Base-by-base conservation (phyloP, 2,329 filamentous ascomycete genomes). In the Xylaria sp. region DNA sequence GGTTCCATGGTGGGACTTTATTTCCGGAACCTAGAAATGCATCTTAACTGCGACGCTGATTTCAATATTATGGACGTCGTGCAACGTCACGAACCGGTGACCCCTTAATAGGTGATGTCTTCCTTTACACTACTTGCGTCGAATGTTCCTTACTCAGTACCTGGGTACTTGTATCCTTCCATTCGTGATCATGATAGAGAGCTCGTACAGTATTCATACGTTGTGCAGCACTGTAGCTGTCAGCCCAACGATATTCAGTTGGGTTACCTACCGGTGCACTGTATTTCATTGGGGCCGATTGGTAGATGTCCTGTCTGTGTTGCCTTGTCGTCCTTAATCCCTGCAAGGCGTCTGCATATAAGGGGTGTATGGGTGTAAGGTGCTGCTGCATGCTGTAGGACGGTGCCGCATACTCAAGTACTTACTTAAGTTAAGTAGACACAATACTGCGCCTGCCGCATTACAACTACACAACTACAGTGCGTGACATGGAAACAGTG, bases 41-140 rank as follows among this genome's bases (percentile, higher is more conserved):
- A 13, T 23, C 18, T 23, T 23, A 23, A 48, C 46, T 25, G 18
- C 15, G 41, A 18, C n/a, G 12, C 46, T 5, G 23, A 13, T 20
- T 50, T 50, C 20, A 50, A 60, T 60, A 60, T 48, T 20, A 46
- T 18, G 7, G n/a, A 60, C 37, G 57, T 18, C 44, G 44, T 60
- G 57, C 25, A 60, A 60, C 57, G 9, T 37, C 9, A 50, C 8
- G 56, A 46, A 15, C 39, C 39, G 48, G 34, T 58, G 39, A 7
- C 8, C 2, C 4, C 13, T 46, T 7, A 13, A 39, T 13, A 48
- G 39, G 34, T 23, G 32, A 37, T 37, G 5, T 13, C 32, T 37
- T 25, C 25, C 25, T 37, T 37, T 37, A 37, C 52, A 54, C 51
- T 52, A 18, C 50, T 12, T 52, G 18, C 41, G 6, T 46, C 13